Percentiles rank a stretch among this genome's conserved stretches.
Conservation (phyloP, 805 yeast species). For the Zygosaccharomyces bailii region DNA sequence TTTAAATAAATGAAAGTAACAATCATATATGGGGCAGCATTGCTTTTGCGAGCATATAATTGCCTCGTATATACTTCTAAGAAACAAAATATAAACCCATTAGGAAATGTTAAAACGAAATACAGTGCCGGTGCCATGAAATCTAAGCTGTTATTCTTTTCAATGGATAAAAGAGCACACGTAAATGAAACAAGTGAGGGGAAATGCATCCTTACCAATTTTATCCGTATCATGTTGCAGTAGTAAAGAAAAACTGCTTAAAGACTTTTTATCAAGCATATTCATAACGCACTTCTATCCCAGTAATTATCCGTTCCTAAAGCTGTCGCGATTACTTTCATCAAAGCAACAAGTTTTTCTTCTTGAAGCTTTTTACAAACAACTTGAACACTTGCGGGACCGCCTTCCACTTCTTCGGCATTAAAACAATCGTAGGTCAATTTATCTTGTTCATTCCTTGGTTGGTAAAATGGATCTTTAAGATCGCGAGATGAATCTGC, state of each 20-base stretch:
- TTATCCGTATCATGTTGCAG: too few species aligned
- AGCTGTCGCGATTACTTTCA: slow-evolving; percentile 38
- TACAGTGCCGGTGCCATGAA: too few species aligned
- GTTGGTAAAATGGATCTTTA: slow-evolving; percentile 27
- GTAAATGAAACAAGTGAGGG: too few species aligned
- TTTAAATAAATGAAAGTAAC: too few species aligned
- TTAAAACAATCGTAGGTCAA: slow-evolving; percentile 46
- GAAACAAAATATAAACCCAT: too few species aligned
- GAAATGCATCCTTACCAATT: too few species aligned
- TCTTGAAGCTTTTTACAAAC: slow-evolving; percentile 59
- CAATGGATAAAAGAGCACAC: too few species aligned
- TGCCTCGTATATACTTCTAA: too few species aligned
- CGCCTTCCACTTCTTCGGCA: slow-evolving; percentile 51
- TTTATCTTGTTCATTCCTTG: slow-evolving; percentile 43
- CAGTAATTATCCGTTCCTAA: slow-evolving; percentile 28
- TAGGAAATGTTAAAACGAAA: too few species aligned
- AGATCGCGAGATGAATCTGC: slow-evolving; percentile 46
- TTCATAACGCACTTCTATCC: slow-evolving; percentile 4
- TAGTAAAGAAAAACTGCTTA: neutral
- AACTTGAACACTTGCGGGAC: slow-evolving; percentile 64
- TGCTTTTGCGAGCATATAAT: too few species aligned
- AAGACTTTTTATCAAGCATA: neutral
- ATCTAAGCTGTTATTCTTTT: too few species aligned
- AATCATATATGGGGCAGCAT: too few species aligned
- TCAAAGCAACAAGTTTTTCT: slow-evolving; percentile 53